Conservation (phyloP, 2,329 filamentous ascomycete genomes). For the Colletotrichum plurivorum region DNA sequence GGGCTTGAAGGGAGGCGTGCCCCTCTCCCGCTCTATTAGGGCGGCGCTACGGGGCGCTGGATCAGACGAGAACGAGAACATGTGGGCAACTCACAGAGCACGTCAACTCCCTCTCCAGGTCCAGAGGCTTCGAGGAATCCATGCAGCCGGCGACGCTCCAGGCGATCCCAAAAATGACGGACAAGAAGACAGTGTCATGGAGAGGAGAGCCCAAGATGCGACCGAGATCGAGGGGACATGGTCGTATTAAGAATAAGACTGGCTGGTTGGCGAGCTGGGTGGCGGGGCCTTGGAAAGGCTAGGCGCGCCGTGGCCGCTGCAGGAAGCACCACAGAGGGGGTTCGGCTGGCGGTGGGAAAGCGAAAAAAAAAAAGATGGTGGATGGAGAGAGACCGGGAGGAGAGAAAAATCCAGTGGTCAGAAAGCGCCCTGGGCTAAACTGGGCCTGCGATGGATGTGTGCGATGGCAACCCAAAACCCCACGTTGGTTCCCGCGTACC, state of each 20-base stretch:
- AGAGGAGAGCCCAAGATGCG: slow-evolving; percentile 16
- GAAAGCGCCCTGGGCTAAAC: slow-evolving; percentile 1
- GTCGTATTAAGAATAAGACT: slow-evolving; percentile 39
- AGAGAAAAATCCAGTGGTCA: slow-evolving; percentile 18
- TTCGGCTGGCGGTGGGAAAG: background rate
- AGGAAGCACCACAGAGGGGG: slow-evolving; percentile 11
- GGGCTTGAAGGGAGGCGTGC: background rate
- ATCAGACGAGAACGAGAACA: slow-evolving; percentile 34
- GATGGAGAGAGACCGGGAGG: too few species aligned
- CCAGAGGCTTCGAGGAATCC: slow-evolving; percentile 68
- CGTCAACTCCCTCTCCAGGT: slow-evolving; percentile 93
- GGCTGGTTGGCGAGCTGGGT: slow-evolving; percentile 24
- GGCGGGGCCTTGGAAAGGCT: slow-evolving; percentile 39
- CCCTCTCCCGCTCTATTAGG: slow-evolving; percentile 31
- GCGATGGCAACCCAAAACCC: slow-evolving; percentile 30
- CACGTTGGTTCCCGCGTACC: slow-evolving; percentile 26
- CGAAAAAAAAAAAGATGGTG: background rate
- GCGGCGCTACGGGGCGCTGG: slow-evolving; percentile 32
- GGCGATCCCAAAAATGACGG: slow-evolving; percentile 34
- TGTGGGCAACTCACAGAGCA: slow-evolving; percentile 81
- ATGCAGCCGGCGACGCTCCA: slow-evolving; percentile 50
- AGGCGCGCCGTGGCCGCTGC: slow-evolving; percentile 31
- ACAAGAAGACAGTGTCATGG: slow-evolving; percentile 29
- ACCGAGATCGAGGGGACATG: slow-evolving; percentile 32
- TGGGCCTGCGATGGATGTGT: slow-evolving; percentile 20